These are phyloP conservation scores for Stentor roeselii DNA, from an alignment of 73 alveolate species.

Conservation along the genomic window DNA sequence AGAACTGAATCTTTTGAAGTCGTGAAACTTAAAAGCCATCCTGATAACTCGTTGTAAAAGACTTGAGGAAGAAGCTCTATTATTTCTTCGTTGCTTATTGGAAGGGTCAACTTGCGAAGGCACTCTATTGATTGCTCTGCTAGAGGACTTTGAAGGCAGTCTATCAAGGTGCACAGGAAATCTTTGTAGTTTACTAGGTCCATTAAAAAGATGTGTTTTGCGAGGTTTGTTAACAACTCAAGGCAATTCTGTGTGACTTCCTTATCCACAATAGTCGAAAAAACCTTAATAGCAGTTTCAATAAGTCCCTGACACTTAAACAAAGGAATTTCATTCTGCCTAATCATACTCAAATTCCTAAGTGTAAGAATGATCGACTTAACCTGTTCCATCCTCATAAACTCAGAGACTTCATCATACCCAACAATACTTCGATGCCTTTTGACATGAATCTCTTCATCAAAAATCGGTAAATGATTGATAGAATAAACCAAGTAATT, in stretches of 20 bases:
- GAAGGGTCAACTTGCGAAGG: constrained; percentile 77
- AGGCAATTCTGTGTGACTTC: constrained; percentile 79
- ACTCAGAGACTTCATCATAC: constrained; percentile 82
- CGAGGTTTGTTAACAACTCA: constrained; percentile 83
- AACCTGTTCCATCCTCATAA: constrained; percentile 75
- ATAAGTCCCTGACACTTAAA: constrained; percentile 73
- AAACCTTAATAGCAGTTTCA: constrained; percentile 72
- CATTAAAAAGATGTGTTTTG: constrained; percentile 76
- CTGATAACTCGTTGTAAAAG: neutral
- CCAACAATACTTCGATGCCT: constrained; percentile 60
- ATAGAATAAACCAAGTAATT: neutral
- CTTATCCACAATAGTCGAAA: constrained; percentile 68
- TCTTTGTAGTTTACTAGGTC: constrained; percentile 66
- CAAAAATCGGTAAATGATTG: constrained; percentile 59
- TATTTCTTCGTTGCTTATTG: constrained; percentile 84
- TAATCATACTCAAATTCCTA: constrained; percentile 80
- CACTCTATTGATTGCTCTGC: constrained; percentile 73
- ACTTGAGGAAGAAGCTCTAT: constrained; percentile 61
- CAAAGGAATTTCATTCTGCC: constrained; percentile 81
- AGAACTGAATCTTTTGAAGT: constrained; percentile 86
- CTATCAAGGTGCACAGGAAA: constrained; percentile 67
- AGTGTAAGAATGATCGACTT: constrained; percentile 66
- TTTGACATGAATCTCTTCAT: constrained; percentile 70
- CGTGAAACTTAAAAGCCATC: constrained; percentile 21
- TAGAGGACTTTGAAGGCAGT: constrained; percentile 51